A percentile compares a stretch with the other conserved stretches of the same genome.
These are phyloP conservation scores for Histomonas meleagridis DNA, from an alignment of 208 protist genomes.

Conservation along the genomic window DNA sequence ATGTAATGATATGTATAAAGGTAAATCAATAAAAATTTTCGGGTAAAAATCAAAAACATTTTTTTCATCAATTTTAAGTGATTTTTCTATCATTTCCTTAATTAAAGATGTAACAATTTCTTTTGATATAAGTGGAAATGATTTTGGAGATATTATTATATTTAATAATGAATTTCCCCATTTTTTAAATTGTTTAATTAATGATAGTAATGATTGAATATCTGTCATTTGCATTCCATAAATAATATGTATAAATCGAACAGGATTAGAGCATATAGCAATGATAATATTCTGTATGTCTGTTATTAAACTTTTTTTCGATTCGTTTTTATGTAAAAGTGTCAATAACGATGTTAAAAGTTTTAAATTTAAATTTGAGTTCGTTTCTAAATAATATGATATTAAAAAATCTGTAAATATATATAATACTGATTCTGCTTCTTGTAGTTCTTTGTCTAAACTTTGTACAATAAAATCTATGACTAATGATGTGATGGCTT, in stretches of 20 bases:
- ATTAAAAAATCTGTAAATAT: slow-evolving; percentile 3
- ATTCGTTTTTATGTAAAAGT: not conserved
- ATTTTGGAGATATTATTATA: not conserved
- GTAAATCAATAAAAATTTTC: not conserved
- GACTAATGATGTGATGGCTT: not conserved
- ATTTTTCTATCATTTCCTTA: not conserved
- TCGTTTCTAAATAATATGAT: not conserved
- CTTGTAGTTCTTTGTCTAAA: not conserved
- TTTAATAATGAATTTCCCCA: not conserved
- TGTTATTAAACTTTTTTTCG: not conserved
- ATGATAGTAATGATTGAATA: not conserved
- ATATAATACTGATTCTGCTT: not conserved
- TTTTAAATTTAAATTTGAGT: not conserved
- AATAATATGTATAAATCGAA: not conserved
- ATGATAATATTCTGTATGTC: slow-evolving; percentile 6
- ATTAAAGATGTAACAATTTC: not conserved
- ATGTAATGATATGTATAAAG: not conserved
- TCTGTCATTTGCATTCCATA: not conserved
- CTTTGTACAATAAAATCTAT: not conserved
- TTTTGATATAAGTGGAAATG: not conserved
- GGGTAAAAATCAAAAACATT: not conserved
- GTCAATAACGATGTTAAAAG: not conserved
- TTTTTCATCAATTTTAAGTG: not conserved
- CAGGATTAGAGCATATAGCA: slow-evolving; percentile 8
- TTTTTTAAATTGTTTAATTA: not conserved